phyloP scores from a whole-genome alignment of 1,284 basidiomycete genomes.

The Rhodotorula sp. region DNA sequence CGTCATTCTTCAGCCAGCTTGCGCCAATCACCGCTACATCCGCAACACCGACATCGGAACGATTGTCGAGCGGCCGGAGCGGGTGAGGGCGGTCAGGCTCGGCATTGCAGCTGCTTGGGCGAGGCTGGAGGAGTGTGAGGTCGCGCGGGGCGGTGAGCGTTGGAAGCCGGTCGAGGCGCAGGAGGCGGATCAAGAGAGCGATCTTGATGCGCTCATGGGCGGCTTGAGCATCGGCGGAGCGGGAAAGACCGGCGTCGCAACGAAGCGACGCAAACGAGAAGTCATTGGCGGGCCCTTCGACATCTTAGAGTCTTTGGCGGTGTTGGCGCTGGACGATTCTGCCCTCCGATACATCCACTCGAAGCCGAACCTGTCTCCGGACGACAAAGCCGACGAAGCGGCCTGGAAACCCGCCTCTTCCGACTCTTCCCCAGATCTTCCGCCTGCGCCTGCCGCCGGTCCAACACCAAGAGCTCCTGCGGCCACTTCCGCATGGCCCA shows the following conservation, averaged over 20 bases:
- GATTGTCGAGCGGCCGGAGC: conserved; percentile 83
- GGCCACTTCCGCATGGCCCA: conserved; percentile 23
- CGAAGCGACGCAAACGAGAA: conserved; percentile 6
- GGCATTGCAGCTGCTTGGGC: conserved; percentile 75
- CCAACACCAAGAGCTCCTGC: neutral
- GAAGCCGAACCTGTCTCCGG: conserved; percentile 50
- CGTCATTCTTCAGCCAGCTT: conserved; percentile 36
- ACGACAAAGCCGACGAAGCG: neutral
- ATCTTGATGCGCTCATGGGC: conserved; percentile 59
- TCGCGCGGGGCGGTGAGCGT: neutral
- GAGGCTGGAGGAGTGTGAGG: conserved; percentile 51
- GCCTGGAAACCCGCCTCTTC: conserved; percentile 4
- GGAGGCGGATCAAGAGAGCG: conserved; percentile 47
- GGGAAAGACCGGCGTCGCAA: neutral
- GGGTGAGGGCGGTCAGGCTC: conserved; percentile 73
- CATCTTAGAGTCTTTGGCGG: conserved; percentile 25
- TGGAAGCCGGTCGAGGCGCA: neutral
- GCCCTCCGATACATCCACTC: conserved; percentile 69
- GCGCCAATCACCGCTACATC: conserved; percentile 65
- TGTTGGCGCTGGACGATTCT: conserved; percentile 53
- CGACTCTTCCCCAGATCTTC: neutral
- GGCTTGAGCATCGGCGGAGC: conserved; percentile 52
- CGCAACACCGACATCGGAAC: conserved; percentile 60
- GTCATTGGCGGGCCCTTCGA: conserved; percentile 34
- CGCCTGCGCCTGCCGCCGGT: neutral